Percentiles rank a stretch among this genome's conserved stretches.
Conservation (phyloP, 306 rosid genomes). For the Trifolium dubium region DNA sequence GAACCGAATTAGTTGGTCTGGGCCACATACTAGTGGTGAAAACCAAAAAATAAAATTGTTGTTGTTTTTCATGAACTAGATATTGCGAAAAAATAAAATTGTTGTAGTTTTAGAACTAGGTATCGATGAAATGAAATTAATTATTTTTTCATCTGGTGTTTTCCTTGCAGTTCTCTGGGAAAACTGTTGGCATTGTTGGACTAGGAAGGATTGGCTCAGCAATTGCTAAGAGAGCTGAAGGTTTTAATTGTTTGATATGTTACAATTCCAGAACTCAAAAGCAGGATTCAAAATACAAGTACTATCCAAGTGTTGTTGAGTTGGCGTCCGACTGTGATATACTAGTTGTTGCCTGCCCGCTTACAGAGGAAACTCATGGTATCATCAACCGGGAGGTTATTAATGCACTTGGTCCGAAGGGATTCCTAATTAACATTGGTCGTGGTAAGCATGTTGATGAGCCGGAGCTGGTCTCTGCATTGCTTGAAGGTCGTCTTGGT, state of each 20-base stretch:
- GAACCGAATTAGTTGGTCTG: too few relatives aligned
- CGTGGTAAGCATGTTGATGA: constrained; percentile 90
- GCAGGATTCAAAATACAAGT: constrained; percentile 60
- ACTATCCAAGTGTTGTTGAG: constrained; percentile 72
- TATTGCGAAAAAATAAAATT: too few relatives aligned
- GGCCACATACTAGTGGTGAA: too few relatives aligned
- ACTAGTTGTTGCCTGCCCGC: constrained; percentile 82
- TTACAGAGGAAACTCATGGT: constrained; percentile 65
- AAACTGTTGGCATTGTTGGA: constrained; percentile 82
- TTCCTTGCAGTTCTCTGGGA: constrained; percentile 75
- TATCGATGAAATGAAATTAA: too few relatives aligned
- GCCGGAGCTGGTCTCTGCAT: constrained; percentile 68
- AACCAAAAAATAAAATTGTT: too few relatives aligned
- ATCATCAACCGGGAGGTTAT: constrained; percentile 73
- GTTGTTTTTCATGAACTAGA: too few relatives aligned
- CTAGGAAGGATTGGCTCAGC: constrained; percentile 85
- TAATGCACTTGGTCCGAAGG: constrained; percentile 76
- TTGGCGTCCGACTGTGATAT: constrained; percentile 75
- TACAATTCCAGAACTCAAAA: constrained; percentile 74
- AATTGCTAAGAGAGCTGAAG: constrained; percentile 84
- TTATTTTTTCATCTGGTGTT: background rate
- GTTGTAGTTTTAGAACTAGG: too few relatives aligned
- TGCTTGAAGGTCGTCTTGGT: constrained; percentile 79
- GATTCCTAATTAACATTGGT: constrained; percentile 78
- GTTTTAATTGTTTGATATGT: constrained; percentile 65